Percentiles rank a stretch among this genome's conserved stretches.
Evolutionary conservation across 768 basidiomycete species (phyloP).

Genomic region (Amanita polypyramis): DNA sequence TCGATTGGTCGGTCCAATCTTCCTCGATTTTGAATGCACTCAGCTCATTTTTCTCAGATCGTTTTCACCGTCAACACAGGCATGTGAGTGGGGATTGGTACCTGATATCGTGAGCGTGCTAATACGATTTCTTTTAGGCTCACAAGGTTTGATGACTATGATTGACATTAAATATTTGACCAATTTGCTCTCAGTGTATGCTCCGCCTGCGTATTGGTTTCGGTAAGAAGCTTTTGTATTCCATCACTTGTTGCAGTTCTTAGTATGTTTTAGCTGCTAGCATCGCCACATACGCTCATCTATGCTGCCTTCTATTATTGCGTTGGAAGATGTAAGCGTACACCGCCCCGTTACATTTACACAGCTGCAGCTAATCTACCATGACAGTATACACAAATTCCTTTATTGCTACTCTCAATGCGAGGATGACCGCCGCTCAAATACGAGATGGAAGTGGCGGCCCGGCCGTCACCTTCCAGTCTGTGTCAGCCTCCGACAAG

Average conservation of each 20-base stretch:
- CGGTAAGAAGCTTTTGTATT: neutral
- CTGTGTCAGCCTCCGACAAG: slow-evolving; percentile 20
- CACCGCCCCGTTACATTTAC: neutral
- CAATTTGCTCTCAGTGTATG: slow-evolving; percentile 26
- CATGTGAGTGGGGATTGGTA: slow-evolving; percentile 4
- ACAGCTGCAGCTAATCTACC: neutral
- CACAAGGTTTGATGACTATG: slow-evolving; percentile 21
- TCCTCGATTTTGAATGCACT: neutral
- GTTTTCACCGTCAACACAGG: slow-evolving; percentile 34
- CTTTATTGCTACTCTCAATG: slow-evolving; percentile 48
- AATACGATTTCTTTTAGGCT: slow-evolving; percentile 8
- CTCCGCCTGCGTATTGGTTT: slow-evolving; percentile 21
- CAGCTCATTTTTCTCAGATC: slow-evolving; percentile 19
- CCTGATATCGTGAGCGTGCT: neutral
- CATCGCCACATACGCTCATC: slow-evolving; percentile 36
- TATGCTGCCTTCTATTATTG: slow-evolving; percentile 53
- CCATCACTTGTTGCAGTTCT: neutral
- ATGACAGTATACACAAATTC: slow-evolving; percentile 45
- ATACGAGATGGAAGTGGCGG: slow-evolving; percentile 23
- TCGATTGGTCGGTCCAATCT: slow-evolving; percentile 20
- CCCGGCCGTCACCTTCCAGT: slow-evolving; percentile 27
- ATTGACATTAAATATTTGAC: neutral
- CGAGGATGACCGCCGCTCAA: slow-evolving; percentile 34
- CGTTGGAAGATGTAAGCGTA: slow-evolving; percentile 43
- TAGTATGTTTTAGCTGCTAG: slow-evolving; percentile 27